Base-by-base conservation (phyloP, 495 filamentous ascomycete genomes). In the Trichoderma reesei region DNA sequence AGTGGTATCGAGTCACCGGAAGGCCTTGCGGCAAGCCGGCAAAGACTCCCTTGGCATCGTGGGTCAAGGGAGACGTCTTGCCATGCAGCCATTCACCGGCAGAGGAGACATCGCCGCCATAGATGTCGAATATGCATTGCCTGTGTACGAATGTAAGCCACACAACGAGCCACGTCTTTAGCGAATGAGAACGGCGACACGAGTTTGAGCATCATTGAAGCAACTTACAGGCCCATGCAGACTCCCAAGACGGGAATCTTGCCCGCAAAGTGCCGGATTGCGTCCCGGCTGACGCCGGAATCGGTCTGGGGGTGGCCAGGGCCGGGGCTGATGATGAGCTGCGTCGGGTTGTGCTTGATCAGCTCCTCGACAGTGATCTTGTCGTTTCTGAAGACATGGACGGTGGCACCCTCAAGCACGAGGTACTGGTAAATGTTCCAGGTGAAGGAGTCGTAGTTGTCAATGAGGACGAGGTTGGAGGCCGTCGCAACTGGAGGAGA, bases 371-470 rank as follows among this genome's bases (percentile, higher is more conserved):
- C 74, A 4, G 86, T 85, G 72, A 97, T 86, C 73, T 96, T 85
- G 77, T 98, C 92, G 71, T 99, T 99, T 64, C 94, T 85, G 78
- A 85, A 88, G 34, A 98, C 94, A 11, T 86, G 89, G 46, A 97
- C 92, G 0, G 76, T 87, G 34, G 94, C 94, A 44, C 94, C 94
- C 76, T 98, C 94, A 7, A 97, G 86, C 0, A 92, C 89, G 3
- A 99, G 83, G 69, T 97, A 99, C 73, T 99, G 95, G 74, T 96
- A 97, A 65, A 99, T 91, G 72, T 98, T 98, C 90, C 91, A 98
- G 66, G 93, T 96, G 70, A 98, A 99, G 0, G 93, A 97, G 76
- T 99, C 94, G 74, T 97, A 99, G 78, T 99, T 99, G 78, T 98
- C 94, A 69, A 99, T 96, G 64, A 99, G 79, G 63, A 99, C 85